phyloP scores from a whole-genome alignment of 805 yeast genomes.

The Metschnikowia cerradonensis region DNA sequence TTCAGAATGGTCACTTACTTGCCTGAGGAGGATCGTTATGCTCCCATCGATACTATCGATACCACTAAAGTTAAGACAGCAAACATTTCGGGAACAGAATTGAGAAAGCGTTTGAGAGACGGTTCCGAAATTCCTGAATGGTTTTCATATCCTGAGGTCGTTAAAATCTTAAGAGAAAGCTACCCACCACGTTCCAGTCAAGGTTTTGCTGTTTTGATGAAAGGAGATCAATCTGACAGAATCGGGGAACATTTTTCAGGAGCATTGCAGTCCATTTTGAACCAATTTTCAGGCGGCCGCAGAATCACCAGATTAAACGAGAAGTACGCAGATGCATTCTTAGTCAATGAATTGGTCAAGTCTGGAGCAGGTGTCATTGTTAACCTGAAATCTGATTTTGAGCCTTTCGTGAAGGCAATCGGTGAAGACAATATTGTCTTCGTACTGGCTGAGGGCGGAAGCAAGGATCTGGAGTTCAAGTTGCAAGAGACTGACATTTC shows the following conservation, averaged over 20 bases:
- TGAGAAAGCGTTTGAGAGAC: constrained; percentile 79
- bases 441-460: constrained; percentile 21
- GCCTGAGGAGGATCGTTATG: constrained; percentile 92
- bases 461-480: constrained; percentile 9
- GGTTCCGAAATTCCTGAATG: constrained; percentile 92
- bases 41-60: constrained; percentile 90
- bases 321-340: constrained; percentile 48
- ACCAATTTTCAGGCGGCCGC: constrained; percentile 85
- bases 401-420: constrained; percentile 39
- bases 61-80: constrained; percentile 69
- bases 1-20: constrained; percentile 95
- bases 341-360: constrained; percentile 71
- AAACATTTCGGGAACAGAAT: constrained; percentile 91
- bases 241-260: constrained; percentile 49
- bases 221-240: constrained; percentile 45
- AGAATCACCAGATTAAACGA: constrained; percentile 55
- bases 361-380: constrained; percentile 88
- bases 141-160: constrained; percentile 97
- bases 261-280: constrained; percentile 85
- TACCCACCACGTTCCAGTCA: constrained; percentile 89
- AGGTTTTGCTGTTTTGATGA: constrained; percentile 75
- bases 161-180: constrained; percentile 80
- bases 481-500: constrained; percentile 11
- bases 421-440: constrained; percentile 55
- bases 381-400: constrained; percentile 39